phyloP scores from a whole-genome alignment of 2,329 filamentous ascomycete species.

The Pestalotiopsis sp. region DNA sequence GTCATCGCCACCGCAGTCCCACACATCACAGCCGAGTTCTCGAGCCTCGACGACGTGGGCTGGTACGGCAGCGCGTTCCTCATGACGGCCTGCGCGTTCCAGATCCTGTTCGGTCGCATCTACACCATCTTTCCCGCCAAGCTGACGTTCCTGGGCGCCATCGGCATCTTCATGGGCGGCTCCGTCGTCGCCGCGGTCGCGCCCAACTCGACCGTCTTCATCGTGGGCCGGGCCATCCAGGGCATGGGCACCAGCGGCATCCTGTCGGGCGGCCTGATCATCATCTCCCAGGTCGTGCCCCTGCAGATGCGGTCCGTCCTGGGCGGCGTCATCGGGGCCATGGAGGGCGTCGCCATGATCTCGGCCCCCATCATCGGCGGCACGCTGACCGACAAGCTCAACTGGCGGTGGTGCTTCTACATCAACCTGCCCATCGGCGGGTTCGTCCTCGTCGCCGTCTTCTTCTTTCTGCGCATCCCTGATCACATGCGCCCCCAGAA shows the following conservation, averaged over 20 bases:
- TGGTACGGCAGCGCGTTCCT: slow-evolving; percentile 13
- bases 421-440: slow-evolving; percentile 26
- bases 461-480: slow-evolving; percentile 26
- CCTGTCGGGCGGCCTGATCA: slow-evolving; percentile 33
- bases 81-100: slow-evolving; percentile 5
- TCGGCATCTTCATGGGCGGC: slow-evolving; percentile 9
- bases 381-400: slow-evolving; percentile 28
- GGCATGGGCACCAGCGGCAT: slow-evolving; percentile 39
- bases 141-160: neutral
- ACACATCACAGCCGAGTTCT: slow-evolving; percentile 12
- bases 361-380: slow-evolving; percentile 29
- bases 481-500: slow-evolving; percentile 4
- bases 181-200: slow-evolving; percentile 16
- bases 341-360: slow-evolving; percentile 38
- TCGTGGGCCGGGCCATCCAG: slow-evolving; percentile 39
- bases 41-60: slow-evolving; percentile 5
- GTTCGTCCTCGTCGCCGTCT: slow-evolving; percentile 22
- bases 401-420: slow-evolving; percentile 35
- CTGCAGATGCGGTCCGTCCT: slow-evolving; percentile 39
- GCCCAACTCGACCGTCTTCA: slow-evolving; percentile 36
- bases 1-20: slow-evolving; percentile 24
- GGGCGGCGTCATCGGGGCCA: slow-evolving; percentile 37
- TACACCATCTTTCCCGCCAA: slow-evolving; percentile 6
- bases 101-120: slow-evolving; percentile 4
- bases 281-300: slow-evolving; percentile 33